Evolutionary conservation across 2,329 filamentous ascomycete species (phyloP), one percentile per base, ranked within the genome.

Genomic region (Hyphodiscus sp.): DNA sequence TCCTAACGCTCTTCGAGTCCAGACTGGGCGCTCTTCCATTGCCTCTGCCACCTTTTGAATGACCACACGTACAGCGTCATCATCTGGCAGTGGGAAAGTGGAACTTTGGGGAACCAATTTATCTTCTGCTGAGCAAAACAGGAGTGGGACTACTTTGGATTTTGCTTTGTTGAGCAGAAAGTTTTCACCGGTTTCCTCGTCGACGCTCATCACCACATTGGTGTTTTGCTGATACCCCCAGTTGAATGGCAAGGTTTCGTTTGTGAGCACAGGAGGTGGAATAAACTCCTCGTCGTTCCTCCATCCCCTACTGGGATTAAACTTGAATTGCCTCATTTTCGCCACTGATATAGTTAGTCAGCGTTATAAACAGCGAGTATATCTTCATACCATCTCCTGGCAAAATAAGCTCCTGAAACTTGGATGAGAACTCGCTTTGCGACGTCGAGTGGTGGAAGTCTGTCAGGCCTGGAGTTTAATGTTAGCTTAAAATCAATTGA

Each of bases 191-290:
- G 65, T 67, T 1, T 57, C 54, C n/a, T 54, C 57, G 44, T 64
- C 61, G 23, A 60, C 73, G 44, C 77, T 71, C 6, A 68, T 70
- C 3, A 69, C 66, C 52, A 80, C 72, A 51, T 86, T 86, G 0
- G 87, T 82, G 57, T 96, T 96, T 70, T 96, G 92, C 41, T 87
- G 85, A 71, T 95, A 96, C 58, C 84, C 84, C 69, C 85, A 88
- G 64, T 81, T 85, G 71, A 91, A 91, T 2, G 88, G 88, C 33
- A 92, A 73, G 15, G 81, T 79, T 67, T 85, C 83, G 52, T 86
- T 83, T 1, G 87, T 85, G 68, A 91, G 89, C n/a, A 83, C 78
- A 0, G 90, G 88, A 0, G 90, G 89, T 13, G 89, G 89, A 41
- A 92, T 79, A 45, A 95, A 79, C 61, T 92, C 87, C 33, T 84